Evolutionary conservation across 768 basidiomycete species (phyloP).

Genomic region (Tulasnella sp.): DNA sequence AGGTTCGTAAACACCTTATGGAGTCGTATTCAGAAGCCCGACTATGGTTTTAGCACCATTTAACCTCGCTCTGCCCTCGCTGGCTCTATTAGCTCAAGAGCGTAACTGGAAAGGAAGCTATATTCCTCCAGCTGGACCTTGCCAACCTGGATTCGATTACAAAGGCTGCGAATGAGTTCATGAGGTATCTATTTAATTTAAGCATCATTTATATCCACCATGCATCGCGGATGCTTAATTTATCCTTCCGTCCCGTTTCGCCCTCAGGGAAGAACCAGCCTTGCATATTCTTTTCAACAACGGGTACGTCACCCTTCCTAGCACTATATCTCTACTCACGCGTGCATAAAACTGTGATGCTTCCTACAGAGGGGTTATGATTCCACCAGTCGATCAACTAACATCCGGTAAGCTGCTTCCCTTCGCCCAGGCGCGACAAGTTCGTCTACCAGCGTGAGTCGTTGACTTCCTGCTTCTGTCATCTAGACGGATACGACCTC

Average conservation of each 20-base stretch:
- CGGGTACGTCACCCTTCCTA: slow-evolving; percentile 6
- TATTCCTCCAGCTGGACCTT: slow-evolving; percentile 20
- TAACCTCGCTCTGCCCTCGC: background rate
- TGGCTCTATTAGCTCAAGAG: slow-evolving; percentile 10
- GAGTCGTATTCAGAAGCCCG: background rate
- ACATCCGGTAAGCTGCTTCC: background rate
- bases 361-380: slow-evolving; percentile 9
- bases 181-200: slow-evolving; percentile 14
- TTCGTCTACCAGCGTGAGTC: background rate
- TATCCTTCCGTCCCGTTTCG: background rate
- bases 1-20: background rate
- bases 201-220: background rate
- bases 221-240: background rate
- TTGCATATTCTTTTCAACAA: slow-evolving; percentile 19
- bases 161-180: slow-evolving; percentile 13
- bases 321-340: background rate
- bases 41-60: no score
- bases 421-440: background rate
- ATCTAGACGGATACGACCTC: slow-evolving; percentile 9
- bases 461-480: background rate
- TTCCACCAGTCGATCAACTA: slow-evolving; percentile 4
- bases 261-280: slow-evolving; percentile 12
- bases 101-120: slow-evolving; percentile 16
- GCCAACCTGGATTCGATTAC: slow-evolving; percentile 17
- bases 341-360: background rate